Evolutionary conservation across 352 stramenopile genomes (phyloP), one percentile per base, ranked within the genome.

Genomic region (Phytophthora palmivora): DNA sequence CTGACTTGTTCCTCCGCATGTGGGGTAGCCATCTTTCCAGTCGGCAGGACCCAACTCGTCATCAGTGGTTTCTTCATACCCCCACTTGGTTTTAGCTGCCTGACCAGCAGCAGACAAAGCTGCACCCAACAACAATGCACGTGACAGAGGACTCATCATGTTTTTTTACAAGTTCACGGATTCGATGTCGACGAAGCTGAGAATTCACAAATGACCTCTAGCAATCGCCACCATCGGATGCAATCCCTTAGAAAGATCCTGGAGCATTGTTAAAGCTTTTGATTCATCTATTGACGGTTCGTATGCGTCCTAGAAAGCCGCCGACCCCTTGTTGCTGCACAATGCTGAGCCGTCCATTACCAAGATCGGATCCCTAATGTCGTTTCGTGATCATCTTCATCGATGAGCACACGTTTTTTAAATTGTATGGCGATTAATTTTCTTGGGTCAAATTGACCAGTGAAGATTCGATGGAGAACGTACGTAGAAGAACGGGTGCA

Each of bases 1-100:
- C 66, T 90, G 81, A 51, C 79, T 59, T 0, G n/a, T 47, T 38
- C 78, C 76, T 12, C 55, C 58, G 43, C 81, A 90, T 4, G 55
- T 22, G 1, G 72, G 10, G 32, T 71, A 76, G 11, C 71, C 32
- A 12, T 70, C 63, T 22, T 67, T 74, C 81, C 81, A 90, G 37
- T 74, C 67, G 2, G 65, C 73, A 33, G 78, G 81, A 1, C 75
- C 78, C 0, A 67, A 36, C 41, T 87, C 70, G 0, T 63, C 52
- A 0, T 68, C 49, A 2, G 43, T 63, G 37, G 77, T 52, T 36
- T 84, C 63, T 37, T 78, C 67, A 63, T 90, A 88, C 26, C 78
- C 67, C 81, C 81, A 90, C 42, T 68, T 50, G 6, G 70, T 61
- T 0, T 50, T 67, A 0, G 33, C 53, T 1, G 80, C 71, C 10